Evolutionary conservation across 169 alveolate genomes (phyloP), one percentile per base, ranked within the genome.

Genomic region (Nephromyces sp.): DNA sequence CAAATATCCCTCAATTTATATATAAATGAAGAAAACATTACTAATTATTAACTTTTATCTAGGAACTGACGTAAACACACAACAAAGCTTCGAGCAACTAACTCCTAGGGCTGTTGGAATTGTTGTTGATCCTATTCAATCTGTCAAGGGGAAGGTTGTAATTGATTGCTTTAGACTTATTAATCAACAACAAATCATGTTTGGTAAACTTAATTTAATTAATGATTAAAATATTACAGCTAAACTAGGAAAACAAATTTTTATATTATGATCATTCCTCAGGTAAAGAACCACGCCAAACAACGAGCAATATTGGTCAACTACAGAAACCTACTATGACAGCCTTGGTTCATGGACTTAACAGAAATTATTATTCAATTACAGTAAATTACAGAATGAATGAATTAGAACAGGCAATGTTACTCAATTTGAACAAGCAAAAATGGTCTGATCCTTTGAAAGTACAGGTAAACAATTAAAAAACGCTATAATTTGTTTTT

Each of bases 101-200:
- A 93, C 94, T 75, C 96, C 93, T 32, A 89, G 99, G 66, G 98
- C 99, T 0, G 99, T 98, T 63, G 99, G 99, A 8, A 97, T 98
- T 6, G 99, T 98, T 69, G 96, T 98, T 30, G 99, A 98, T 78
- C 99, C 99, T 8, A 95, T 98, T 21, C 98, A 98, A 70, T 94
- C 98, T 6, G 99, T 97, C 3, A 79, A 79, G 62, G 84, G 94
- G 53, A 97, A 97, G 90, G 99, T 97, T 29, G 99, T 98, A 5
- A 96, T 98, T 67, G 99, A 98, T 89, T 98, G 99, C 74, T 98
- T 98, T 87, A 88, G 99, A 65, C 87, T 95, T 32, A 95, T 97
- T 53, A 93, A 95, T 71, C 98, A 98, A 15, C 98, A 91, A 78
- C 88, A 92, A 71, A 87, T 92, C 35, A 91, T 90, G 93, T 83